phyloP scores from a whole-genome alignment of 192 early-diverging fungal genomes.

The Rhizoclosmatium sp. region DNA sequence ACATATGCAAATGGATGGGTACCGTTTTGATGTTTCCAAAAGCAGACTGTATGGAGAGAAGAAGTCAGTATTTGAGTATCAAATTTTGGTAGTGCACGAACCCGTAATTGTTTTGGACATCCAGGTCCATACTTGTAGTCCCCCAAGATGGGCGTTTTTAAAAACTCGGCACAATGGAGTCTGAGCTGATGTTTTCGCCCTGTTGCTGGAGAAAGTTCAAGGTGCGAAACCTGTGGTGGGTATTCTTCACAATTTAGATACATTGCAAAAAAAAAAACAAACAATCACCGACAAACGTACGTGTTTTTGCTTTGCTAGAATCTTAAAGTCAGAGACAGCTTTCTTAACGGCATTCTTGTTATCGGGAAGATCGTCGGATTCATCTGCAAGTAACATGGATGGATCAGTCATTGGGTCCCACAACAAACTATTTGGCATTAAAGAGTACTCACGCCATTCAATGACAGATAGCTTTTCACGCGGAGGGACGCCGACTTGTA shows the following conservation, averaged over 20 bases:
- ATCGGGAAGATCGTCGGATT: constrained; percentile 8
- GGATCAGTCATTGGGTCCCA: background rate
- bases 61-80: background rate
- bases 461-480: constrained; percentile 41
- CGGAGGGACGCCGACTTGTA: constrained; percentile 33
- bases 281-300: background rate
- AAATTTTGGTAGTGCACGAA: background rate
- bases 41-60: constrained; percentile 28
- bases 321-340: constrained; percentile 38
- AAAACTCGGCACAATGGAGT: constrained; percentile 47
- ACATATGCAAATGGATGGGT: constrained; percentile 56
- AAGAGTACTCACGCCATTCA: constrained; percentile 47
- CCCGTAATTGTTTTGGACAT: constrained; percentile 44
- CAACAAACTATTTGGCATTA: background rate
- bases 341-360: constrained; percentile 35
- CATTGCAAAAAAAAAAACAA: constrained; percentile 8
- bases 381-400: constrained; percentile 16
- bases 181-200: constrained; percentile 61
- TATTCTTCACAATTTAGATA: background rate
- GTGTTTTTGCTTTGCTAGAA: constrained; percentile 31
- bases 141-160: constrained; percentile 49
- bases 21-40: constrained; percentile 42
- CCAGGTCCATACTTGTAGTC: constrained; percentile 57
- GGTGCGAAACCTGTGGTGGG: constrained; percentile 28
- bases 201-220: constrained; percentile 51